Base-by-base conservation (phyloP, 345 rosid species). In the Cardamine chenopodiifolia region DNA sequence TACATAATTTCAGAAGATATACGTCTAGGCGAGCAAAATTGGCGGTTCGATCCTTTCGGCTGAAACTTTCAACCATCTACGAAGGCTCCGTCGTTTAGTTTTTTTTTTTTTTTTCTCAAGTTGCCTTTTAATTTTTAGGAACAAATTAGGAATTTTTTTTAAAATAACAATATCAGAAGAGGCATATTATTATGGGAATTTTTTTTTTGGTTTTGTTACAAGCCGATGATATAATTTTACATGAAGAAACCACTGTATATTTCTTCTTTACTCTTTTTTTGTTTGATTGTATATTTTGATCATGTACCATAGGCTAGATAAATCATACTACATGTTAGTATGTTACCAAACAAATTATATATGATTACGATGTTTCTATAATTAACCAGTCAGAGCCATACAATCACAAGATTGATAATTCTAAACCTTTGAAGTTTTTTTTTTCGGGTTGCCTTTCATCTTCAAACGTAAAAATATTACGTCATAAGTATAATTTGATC, bases 31-130 rank as follows among this genome's bases (percentile, higher is more conserved):
- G 93, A 74, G 85, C 93, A 1, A 94, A 85, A 64, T 15, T 84
- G 64, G 96, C 90, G 45, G 97, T 85, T 77, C 85, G 95, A 4
- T 90, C 98, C 4, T 94, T 91, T 57, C 67, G 86, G 68, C 85
- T 90, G 52, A 77, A 85, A 44, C 80, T 94, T 57, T 82, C 86
- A 71, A 90, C 97, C 8, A 90, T 94, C 52, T 74, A 90, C 8
- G 98, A 94, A 80, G 92, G 97, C 12, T 69, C 82, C 9, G 89
- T 78, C 47, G 73, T 85, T 29, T 83, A 82, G 35, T 66, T 14
- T 23, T 12, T 56, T 1, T 39, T 12, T 72, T 2, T 35, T 23
- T 2, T 35, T 23, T 48, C 26, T 60, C 2, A 34, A 48, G 25
- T 15, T 40, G 17, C 6, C 17, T 14, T 58, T 11, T 31, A 8